Evolutionary conservation across 805 yeast species (phyloP), one percentile per base, ranked within the genome.

Genomic region (Candida stauntonica): DNA sequence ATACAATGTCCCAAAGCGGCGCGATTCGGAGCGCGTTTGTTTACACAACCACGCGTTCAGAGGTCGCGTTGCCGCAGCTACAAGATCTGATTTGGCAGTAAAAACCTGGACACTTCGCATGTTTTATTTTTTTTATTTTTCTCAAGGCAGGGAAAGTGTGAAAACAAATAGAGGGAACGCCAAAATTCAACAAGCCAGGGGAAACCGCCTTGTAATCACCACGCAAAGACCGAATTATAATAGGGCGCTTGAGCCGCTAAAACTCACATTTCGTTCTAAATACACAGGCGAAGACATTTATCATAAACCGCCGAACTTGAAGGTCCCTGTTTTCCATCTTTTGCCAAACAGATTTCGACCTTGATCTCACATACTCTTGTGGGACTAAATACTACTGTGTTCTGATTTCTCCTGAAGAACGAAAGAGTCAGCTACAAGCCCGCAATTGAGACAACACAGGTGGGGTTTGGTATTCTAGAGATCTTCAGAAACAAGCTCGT

Each of bases 61-160:
- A 14, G 34, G 16, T 5, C 21, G 13, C 35, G 35, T 32, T 23
- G 29, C 33, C 17, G 33, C 5, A 17, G 33, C 24, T 21, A 21
- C 9, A 11, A 21, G 24, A 11, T 21, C 24, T 8, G 24, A 21
- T 8, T 8, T 21, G 11, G 9, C 24, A 21, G 24, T 21, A 21
- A 21, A 21, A 21, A 21, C 24, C 24, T 11, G 11, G 24, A 21
- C 24, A 21, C 24, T 11, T 7, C 24, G 24, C 24, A 21, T 21
- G 24, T 7, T 7, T 21, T 21, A 8, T 21, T 21, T 21, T 21
- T 21, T 21, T 21, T 8, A 21, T 21, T 21, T 21, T 21, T 21
- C 9, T 21, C 24, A 7, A 8, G 24, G 24, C 11, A 8, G 7
- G 24, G 11, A 21, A 21, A 21, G 24, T 21, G 7, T 21, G 24